Evolutionary conservation across 2,329 filamentous ascomycete genomes (phyloP), one percentile per base, ranked within the genome.

Genomic region (Botrytis cinerea): DNA sequence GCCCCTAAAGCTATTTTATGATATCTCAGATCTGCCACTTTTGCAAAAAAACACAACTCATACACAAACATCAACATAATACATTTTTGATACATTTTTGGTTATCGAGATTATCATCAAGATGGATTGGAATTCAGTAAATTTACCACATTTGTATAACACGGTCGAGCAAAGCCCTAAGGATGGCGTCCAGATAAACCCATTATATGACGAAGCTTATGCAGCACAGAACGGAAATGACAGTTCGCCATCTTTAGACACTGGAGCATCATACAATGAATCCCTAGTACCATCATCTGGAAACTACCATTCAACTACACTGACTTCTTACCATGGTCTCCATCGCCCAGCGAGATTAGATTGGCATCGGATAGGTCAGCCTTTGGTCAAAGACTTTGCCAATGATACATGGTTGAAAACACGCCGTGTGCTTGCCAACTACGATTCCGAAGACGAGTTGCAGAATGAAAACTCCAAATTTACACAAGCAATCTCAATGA

Each of bases 41-140:
- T 18, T 10, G 22, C 20, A 18, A 43, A 20, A 6, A 57, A 57
- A 43, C 4, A 68, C 48, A 68, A 43, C 6, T 57, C 35, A 32
- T 68, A 43, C 35, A 22, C 63, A 68, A 68, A 28, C 48, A 68
- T 57, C 48, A 68, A 57, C 35, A 57, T 32, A 68, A 10, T 57
- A 43, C 48, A 43, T 57, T 25, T 63, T 57, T 54, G 10, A 10
- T 57, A 32, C 16, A 43, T 43, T 68, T 43, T 68, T 57, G 48
- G 66, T 57, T 57, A 43, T 68, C 14, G n/a, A 64, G 57, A 68
- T n/a, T 57, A 57, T 57, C 20, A 68, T 57, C 66, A 68, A 10
- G 66, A 51, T 43, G n/a, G 54, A 68, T 43, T 68, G 54, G n/a
- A 68, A 57, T 43, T 68, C 66, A 68, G 54, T 57, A 68, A 51